These are phyloP conservation scores for Apium graveolens DNA, from an alignment of 129 eudicot genomes.

Conservation along the genomic window DNA sequence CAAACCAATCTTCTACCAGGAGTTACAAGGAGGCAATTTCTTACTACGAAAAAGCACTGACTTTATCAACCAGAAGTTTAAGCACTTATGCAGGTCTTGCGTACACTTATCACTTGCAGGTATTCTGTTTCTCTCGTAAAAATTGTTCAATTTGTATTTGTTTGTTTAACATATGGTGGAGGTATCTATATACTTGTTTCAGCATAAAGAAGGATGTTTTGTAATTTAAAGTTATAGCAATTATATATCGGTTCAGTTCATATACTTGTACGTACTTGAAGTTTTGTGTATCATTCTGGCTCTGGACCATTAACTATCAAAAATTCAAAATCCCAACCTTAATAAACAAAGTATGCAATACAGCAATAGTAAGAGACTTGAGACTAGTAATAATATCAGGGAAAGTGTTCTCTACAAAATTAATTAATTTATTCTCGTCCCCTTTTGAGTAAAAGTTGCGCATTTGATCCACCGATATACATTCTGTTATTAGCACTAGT, in stretches of 20 bases:
- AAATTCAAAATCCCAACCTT: no score
- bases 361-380: neutral
- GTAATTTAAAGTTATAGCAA: neutral
- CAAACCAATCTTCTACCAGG: constrained; percentile 32
- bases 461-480: neutral
- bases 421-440: neutral
- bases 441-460: neutral
- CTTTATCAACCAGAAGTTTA: constrained; percentile 72
- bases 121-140: constrained; percentile 6
- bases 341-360: no score
- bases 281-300: neutral
- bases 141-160: neutral
- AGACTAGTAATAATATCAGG: no score
- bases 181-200: neutral
- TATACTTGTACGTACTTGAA: neutral
- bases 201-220: neutral
- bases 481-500: neutral
- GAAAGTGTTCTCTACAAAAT: neutral
- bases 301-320: neutral
- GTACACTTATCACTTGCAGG: constrained; percentile 92
- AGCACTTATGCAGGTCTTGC: constrained; percentile 95
- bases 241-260: neutral
- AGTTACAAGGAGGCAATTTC: constrained; percentile 76
- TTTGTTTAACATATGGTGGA: neutral
- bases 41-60: constrained; percentile 87